Evolutionary conservation across 805 yeast genomes (phyloP).

Genomic region (Candida caryicola): DNA sequence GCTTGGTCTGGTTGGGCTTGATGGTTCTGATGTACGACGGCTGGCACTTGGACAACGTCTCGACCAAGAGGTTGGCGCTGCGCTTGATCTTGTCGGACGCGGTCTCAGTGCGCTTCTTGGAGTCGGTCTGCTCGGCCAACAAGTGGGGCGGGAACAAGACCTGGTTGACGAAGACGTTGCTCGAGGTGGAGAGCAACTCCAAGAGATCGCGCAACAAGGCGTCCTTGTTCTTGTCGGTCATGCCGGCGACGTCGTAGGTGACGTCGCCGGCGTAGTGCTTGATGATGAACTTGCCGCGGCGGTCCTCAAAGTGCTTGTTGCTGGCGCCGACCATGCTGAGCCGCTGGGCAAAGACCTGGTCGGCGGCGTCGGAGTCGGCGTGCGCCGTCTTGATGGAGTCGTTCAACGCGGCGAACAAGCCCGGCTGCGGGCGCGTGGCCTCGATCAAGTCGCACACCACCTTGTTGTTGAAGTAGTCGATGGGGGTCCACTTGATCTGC

Average conservation of each 20-base stretch:
- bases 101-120: slow-evolving; percentile 85
- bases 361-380: slow-evolving; percentile 95
- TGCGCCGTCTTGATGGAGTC: slow-evolving; percentile 98
- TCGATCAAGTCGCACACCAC: slow-evolving; percentile 96
- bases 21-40: slow-evolving; percentile 97
- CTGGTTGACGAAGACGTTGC: slow-evolving; percentile 65
- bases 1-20: slow-evolving; percentile 91
- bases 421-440: slow-evolving; percentile 85
- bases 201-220: slow-evolving; percentile 84
- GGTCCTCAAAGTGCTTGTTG: slow-evolving; percentile 85
- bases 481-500: slow-evolving; percentile 96
- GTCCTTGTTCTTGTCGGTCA: slow-evolving; percentile 97
- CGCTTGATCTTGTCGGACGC: slow-evolving; percentile 92
- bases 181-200: slow-evolving; percentile 71
- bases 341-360: slow-evolving; percentile 91
- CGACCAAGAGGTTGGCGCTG: slow-evolving; percentile 87
- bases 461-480: slow-evolving; percentile 92
- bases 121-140: slow-evolving; percentile 41
- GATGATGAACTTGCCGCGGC: slow-evolving; percentile 82
- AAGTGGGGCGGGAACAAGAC: slow-evolving; percentile 40
- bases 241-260: slow-evolving; percentile 78
- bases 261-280: slow-evolving; percentile 99
- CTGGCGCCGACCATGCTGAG: slow-evolving; percentile 72
- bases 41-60: slow-evolving; percentile 82
- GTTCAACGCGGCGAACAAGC: slow-evolving; percentile 91